Evolutionary conservation across 164 flowering plant genomes (phyloP).

Genomic region (Cinnamomum micranthum): DNA sequence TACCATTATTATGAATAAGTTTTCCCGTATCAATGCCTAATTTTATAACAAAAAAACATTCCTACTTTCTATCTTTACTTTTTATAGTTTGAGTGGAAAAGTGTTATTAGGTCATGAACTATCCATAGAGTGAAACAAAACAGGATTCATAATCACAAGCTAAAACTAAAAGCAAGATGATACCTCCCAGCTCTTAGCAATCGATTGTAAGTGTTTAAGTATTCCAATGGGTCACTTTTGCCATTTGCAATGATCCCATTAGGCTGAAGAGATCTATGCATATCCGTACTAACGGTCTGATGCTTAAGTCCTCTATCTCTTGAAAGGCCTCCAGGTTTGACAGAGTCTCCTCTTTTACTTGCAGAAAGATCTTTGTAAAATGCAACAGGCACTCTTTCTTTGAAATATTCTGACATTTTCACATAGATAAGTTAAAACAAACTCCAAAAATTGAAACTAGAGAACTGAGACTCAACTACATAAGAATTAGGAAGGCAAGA

Average conservation of each 20-base stretch:
- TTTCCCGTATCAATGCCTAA: neutral
- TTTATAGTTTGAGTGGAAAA: neutral
- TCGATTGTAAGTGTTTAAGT: slow-evolving; percentile 42
- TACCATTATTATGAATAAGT: neutral
- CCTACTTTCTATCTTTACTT: neutral
- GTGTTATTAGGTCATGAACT: neutral
- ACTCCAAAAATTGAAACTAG: neutral
- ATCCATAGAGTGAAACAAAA: slow-evolving; percentile 2
- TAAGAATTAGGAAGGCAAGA: no score
- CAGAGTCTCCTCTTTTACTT: slow-evolving; percentile 21
- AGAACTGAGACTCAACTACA: neutral
- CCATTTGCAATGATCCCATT: slow-evolving; percentile 26
- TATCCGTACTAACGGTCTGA: slow-evolving; percentile 11
- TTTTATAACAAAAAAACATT: neutral
- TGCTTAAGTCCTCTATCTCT: slow-evolving; percentile 20
- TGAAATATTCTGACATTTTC: slow-evolving; percentile 28
- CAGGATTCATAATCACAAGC: neutral
- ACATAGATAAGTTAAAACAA: slow-evolving; percentile 6
- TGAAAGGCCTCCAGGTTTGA: slow-evolving; percentile 20
- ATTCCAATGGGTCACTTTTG: slow-evolving; percentile 26
- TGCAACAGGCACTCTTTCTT: slow-evolving; percentile 22
- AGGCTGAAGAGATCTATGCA: slow-evolving; percentile 15
- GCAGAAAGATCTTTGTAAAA: slow-evolving; percentile 26
- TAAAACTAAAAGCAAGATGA: slow-evolving; percentile 5
- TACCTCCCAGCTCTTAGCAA: slow-evolving; percentile 72